phyloP scores from a whole-genome alignment of 164 flowering plant species.

The Chimonanthus praecox region DNA sequence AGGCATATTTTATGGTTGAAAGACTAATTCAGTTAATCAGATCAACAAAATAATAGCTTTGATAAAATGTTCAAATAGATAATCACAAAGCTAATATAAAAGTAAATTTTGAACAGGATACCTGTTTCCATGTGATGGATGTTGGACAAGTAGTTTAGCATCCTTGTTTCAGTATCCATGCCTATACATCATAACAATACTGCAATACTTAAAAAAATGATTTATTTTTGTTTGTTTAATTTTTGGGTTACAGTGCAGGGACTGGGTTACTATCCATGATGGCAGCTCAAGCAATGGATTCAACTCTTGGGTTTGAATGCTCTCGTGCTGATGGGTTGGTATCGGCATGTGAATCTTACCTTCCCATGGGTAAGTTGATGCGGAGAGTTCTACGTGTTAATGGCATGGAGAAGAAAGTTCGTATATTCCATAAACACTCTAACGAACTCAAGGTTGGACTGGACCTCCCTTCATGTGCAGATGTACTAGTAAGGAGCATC shows the following conservation, averaged over 20 bases:
- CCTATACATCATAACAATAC: too few relatives aligned
- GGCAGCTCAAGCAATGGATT: constrained; percentile 80
- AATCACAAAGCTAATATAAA: too few relatives aligned
- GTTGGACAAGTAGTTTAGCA: background rate
- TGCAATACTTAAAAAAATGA: background rate
- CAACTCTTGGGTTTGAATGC: background rate
- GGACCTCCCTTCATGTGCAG: constrained; percentile 70
- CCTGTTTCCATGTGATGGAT: too few relatives aligned
- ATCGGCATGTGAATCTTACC: constrained; percentile 88
- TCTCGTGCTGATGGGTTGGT: constrained; percentile 42
- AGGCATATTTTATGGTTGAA: too few relatives aligned
- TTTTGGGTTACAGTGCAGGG: constrained; percentile 57
- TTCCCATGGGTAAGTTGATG: constrained; percentile 93
- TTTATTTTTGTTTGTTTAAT: background rate
- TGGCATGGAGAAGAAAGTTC: constrained; percentile 53
- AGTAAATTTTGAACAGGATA: too few relatives aligned
- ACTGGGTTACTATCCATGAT: constrained; percentile 95
- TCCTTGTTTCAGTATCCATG: background rate
- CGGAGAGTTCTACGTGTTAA: constrained; percentile 62
- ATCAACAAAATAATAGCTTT: too few relatives aligned
- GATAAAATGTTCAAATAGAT: too few relatives aligned
- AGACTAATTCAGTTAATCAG: too few relatives aligned
- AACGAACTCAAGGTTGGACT: constrained; percentile 76
- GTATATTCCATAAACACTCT: constrained; percentile 67
- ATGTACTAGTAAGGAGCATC: constrained; percentile 62